A percentile compares a stretch with the other conserved stretches of the same genome.
These are phyloP conservation scores for Tympanopsis confertula DNA, from an alignment of 2,329 filamentous ascomycete species.

Conservation along the genomic window DNA sequence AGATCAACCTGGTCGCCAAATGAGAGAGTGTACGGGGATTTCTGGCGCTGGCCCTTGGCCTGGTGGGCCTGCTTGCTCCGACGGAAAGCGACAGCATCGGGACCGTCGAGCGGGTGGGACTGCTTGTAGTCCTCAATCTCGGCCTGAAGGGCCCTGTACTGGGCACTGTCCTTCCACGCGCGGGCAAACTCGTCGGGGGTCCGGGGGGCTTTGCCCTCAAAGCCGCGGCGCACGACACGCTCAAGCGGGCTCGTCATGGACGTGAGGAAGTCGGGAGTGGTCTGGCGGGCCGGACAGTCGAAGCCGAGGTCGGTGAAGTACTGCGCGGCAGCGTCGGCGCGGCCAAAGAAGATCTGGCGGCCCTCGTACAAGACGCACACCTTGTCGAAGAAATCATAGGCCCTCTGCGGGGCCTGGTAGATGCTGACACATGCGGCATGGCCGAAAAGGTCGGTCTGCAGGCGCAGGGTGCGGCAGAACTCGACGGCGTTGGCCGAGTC, in stretches of 20 bases:
- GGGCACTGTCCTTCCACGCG: slow-evolving; percentile 9
- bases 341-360: slow-evolving; percentile 12
- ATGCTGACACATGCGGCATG: slow-evolving; percentile 35
- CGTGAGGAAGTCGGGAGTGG: slow-evolving; percentile 32
- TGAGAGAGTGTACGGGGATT: slow-evolving; percentile 55
- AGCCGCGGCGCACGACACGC: slow-evolving; percentile 12
- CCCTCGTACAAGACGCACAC: not conserved
- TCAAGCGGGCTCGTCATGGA: slow-evolving; percentile 23
- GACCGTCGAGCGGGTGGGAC: not conserved
- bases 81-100: not conserved
- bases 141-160: not conserved
- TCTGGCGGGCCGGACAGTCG: slow-evolving; percentile 26
- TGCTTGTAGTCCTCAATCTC: not conserved
- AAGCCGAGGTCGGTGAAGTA: slow-evolving; percentile 34
- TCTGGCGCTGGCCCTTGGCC: slow-evolving; percentile 24
- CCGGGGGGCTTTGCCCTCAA: slow-evolving; percentile 13
- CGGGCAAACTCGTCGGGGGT: slow-evolving; percentile 16
- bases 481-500: slow-evolving; percentile 40
- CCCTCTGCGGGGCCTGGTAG: slow-evolving; percentile 27
- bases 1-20: slow-evolving; percentile 46
- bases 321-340: slow-evolving; percentile 21
- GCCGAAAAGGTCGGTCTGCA: slow-evolving; percentile 34
- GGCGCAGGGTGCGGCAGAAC: slow-evolving; percentile 37
- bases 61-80: not conserved
- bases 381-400: slow-evolving; percentile 17